A percentile compares a stretch with the other conserved stretches of the same genome.
Conservation (phyloP, 176 grass and related monocot species). For the Zoysia pacifica region DNA sequence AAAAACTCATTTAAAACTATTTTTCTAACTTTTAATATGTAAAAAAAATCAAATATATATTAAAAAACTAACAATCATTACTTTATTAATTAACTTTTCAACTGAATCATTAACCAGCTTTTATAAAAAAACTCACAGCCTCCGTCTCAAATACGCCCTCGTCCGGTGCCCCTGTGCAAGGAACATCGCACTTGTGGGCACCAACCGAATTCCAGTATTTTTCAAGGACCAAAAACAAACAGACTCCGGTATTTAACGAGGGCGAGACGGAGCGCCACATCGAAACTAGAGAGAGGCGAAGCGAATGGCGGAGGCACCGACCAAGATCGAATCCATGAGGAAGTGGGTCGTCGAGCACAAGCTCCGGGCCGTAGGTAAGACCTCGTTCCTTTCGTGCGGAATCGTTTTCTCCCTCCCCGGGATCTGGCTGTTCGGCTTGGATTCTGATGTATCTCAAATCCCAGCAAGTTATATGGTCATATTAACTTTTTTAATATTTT, state of each 20-base stretch:
- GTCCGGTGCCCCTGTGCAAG: neutral
- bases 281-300: constrained; percentile 30
- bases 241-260: neutral
- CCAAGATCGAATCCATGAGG: constrained; percentile 68
- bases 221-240: constrained; percentile 16
- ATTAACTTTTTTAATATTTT: neutral
- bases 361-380: constrained; percentile 90
- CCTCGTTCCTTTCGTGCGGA: neutral
- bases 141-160: neutral
- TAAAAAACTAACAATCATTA: too few relatives aligned
- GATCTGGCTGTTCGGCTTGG: constrained; percentile 17
- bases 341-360: constrained; percentile 94
- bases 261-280: neutral
- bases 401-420: neutral
- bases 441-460: constrained; percentile 7
- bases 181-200: constrained; percentile 21
- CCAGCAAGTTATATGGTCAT: neutral
- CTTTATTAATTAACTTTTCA: neutral
- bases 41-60: too few relatives aligned
- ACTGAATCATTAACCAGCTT: too few relatives aligned
- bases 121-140: too few relatives aligned
- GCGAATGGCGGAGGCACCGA: constrained; percentile 73
- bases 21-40: too few relatives aligned
- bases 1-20: too few relatives aligned
- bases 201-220: constrained; percentile 9